Evolutionary conservation across 2,329 filamentous ascomycete genomes (phyloP), one percentile per base, ranked within the genome.

Genomic region (Fusarium anthophilum): DNA sequence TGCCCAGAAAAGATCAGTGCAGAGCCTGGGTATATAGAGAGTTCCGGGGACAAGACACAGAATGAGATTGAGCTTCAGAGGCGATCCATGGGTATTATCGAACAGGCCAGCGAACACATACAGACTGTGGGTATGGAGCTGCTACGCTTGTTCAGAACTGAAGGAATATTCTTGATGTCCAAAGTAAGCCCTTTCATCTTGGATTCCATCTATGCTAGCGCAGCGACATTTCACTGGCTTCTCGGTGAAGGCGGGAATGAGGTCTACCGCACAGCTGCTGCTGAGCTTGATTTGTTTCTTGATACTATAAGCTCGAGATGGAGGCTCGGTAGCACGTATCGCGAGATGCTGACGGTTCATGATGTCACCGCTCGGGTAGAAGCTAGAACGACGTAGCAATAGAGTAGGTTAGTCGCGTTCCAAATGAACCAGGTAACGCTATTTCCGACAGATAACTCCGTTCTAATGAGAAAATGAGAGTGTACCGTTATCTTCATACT

Each of bases 111-210:
- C 24, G 24, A 54, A 17, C 18, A 17, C 0, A 8, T 37, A 26
- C 50, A 37, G 1, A 22, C 6, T 22, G 4, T 54, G 3, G 10
- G 14, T 6, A 28, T 7, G 24, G 9, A 38, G 1, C 14, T 38
- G 10, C 20, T 38, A 1, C 8, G 2, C 0, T 2, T 1, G 0
- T 15, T 26, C 9, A 22, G 10, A 26, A 12, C 14, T 0, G 20
- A 38, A 17, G 17, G 30, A 14, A 3, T 15, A 51, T 20, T 6
- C 5, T 35, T 6, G 12, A 11, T 54, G 6, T 22, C 24, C 7
- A 17, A 22, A 9, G 7, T 54, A 17, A 54, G 50, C 14, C 50
- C 50, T 22, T 54, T 54, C 8, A 54, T 54, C 3, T 14, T 54
- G 35, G 50, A 54, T 5, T 54, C 50, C 1, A 22, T 28, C 0